Base-by-base conservation (phyloP, 2,329 filamentous ascomycete genomes). In the Ophiostoma fasciatum region DNA sequence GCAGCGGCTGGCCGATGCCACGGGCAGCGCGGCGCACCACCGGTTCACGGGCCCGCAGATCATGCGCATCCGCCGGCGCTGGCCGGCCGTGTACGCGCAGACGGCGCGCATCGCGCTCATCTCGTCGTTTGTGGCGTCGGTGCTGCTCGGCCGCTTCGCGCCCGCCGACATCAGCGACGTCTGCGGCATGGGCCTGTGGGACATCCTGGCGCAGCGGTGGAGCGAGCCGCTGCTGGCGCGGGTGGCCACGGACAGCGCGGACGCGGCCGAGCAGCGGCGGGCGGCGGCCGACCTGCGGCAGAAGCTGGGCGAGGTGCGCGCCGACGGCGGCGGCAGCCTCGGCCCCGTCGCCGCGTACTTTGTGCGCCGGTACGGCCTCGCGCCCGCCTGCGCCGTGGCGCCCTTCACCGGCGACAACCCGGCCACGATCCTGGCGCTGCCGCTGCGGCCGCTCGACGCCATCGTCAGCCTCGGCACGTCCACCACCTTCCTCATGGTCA, bases 31-130 rank as follows among this genome's bases (percentile, higher is more conserved):
- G 46, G 90, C 90, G 4, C 90, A 98, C 60, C 90, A 96, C 62
- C 80, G 90, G 43, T 98, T 98, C 62, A 96, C 88, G 19, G 90
- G 90, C n/a, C 82, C 84, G 4, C 90, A 98, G 57, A 96, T 98
- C 49, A 72, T 94, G 57, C 74, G 87, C 11, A 85, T 94, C 55
- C 78, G 79, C 46, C 71, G 74, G 38, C 82, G 82, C 45, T 72
- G 87, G 45, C 83, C 88, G 1, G 70, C 81, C 5, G 78, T 84
- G 46, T 96, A 96, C 58, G 66, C 70, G 42, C 70, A 74, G 21
- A 94, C 90, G 1, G 67, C 75, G 10, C 76, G 84, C 38, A 94
- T 98, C 52, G 92, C 85, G 2, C 78, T 96, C 31, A 87, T 94
- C 12, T 96, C 88, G 0, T 94, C 88, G 0, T 98, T 94, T 64